Base-by-base conservation (phyloP, 495 filamentous ascomycete genomes). In the Gamarada debralockiae region DNA sequence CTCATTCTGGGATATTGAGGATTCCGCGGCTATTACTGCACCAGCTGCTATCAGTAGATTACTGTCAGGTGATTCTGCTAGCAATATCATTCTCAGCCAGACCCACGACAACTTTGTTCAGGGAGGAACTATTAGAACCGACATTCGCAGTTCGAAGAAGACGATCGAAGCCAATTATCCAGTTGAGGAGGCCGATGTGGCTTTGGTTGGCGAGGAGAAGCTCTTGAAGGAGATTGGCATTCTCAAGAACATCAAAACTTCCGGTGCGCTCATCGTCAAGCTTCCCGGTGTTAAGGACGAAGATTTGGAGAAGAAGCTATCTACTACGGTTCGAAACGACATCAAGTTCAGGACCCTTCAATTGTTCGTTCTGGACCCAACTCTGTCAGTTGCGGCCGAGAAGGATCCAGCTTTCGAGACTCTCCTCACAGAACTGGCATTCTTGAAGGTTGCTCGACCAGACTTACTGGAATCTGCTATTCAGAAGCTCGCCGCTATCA, bases 1-100 rank as follows among this genome's bases (percentile, higher is more conserved):
- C 73, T 81, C 83, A 18, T 96, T 98, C 76, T 98, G 92, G 93
- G 89, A 97, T 65, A 68, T 86, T 15, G 93, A 95, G 57, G 81
- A 81, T 64, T 92, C 90, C 21, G 67, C 69, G 1, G 80, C 84
- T 29, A 75, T 72, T 37, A 73, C 75, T 44, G 84, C 90, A 22
- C 80, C 90, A 8, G 64, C 77, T 18, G 77, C 77, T 33, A 67
- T 97, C 24, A 83, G 85, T 36, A 82, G 82, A 58, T 72, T 93
- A 3, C 74, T 97, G 29, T 85, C 91, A 9, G 73, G 74, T 39
- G 86, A 93, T 62, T 85, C 84, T 0, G 72, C 84, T 1, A 86
- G 70, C 68, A 95, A 93, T 58, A 79, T 98, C 53, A 84, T 85
- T 53, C 74, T 85, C 47, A 85, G 81, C 61, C 81, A 86, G 58